These are phyloP conservation scores for Exophiala xenobiotica DNA, from an alignment of 2,329 filamentous ascomycete species.

Conservation along the genomic window DNA sequence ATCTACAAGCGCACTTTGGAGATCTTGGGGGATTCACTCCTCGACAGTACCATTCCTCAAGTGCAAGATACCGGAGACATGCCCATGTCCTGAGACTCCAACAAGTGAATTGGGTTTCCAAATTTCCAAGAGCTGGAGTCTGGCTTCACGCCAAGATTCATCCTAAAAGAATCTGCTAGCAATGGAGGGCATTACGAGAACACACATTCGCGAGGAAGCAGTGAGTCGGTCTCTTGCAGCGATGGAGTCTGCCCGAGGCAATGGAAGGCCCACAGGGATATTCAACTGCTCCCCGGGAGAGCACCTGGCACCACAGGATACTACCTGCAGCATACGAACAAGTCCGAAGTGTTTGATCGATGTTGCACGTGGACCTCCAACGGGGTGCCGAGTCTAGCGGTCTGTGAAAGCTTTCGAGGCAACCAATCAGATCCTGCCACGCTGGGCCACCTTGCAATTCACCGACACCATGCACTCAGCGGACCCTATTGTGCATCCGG, in stretches of 20 bases:
- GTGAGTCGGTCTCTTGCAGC: too few relatives aligned
- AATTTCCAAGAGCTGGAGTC: too few relatives aligned
- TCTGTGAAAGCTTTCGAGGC: constrained; percentile 6
- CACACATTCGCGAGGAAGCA: too few relatives aligned
- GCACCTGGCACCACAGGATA: neutral
- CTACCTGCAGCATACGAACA: neutral
- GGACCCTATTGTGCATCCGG: constrained; percentile 13
- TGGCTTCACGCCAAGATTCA: too few relatives aligned
- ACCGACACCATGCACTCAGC: constrained; percentile 18
- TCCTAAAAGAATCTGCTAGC: too few relatives aligned
- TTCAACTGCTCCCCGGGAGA: too few relatives aligned
- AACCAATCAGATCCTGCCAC: constrained; percentile 26
- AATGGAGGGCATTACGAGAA: too few relatives aligned
- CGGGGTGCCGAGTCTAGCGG: neutral
- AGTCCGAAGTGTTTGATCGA: neutral
- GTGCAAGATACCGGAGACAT: constrained; percentile 2
- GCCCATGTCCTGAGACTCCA: constrained; percentile 3
- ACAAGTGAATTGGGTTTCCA: too few relatives aligned
- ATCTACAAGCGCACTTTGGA: constrained; percentile 30
- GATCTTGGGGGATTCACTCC: constrained; percentile 29
- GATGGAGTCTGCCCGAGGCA: too few relatives aligned
- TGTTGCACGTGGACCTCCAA: constrained; percentile 2
- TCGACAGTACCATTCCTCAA: neutral
- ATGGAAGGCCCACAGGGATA: too few relatives aligned
- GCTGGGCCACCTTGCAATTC: constrained; percentile 14